Percentiles rank a stretch among this genome's conserved stretches.
These are phyloP conservation scores for Candida nanaspora DNA, from an alignment of 805 yeast species.

Conservation along the genomic window DNA sequence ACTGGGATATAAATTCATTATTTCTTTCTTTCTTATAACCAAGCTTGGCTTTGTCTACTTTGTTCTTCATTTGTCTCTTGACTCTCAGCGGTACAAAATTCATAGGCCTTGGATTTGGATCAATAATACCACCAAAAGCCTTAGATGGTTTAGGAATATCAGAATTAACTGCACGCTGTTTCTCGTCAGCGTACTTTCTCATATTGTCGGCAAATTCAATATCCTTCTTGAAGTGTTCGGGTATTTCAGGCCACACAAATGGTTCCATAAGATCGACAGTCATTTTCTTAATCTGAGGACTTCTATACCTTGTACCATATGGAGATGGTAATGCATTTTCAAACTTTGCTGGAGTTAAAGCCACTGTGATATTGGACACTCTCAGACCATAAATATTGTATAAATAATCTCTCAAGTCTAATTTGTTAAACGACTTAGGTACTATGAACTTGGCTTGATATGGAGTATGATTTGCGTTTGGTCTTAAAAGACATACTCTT, in stretches of 20 bases:
- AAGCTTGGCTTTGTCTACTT: conserved; percentile 28
- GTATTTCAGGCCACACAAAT: conserved; percentile 82
- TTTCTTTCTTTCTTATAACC: conserved; percentile 19
- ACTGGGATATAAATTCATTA: conserved; percentile 29
- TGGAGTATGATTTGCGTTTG: conserved; percentile 95
- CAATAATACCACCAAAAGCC: conserved; percentile 67
- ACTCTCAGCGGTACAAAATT: conserved; percentile 54
- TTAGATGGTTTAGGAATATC: conserved; percentile 60
- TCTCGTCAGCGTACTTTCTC: conserved; percentile 44
- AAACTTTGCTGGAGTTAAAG: conserved; percentile 68
- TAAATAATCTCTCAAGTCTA: conserved; percentile 90
- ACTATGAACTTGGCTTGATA: conserved; percentile 95
- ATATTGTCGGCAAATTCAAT: conserved; percentile 34
- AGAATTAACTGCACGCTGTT: conserved; percentile 48
- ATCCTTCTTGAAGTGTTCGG: conserved; percentile 27
- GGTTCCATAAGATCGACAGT: conserved; percentile 95
- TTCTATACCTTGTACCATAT: conserved; percentile 62
- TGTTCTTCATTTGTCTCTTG: conserved; percentile 38
- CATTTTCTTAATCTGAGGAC: conserved; percentile 87
- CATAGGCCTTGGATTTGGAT: conserved; percentile 47
- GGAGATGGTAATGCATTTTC: conserved; percentile 46
- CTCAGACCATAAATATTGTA: conserved; percentile 86
- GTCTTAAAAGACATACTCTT: conserved; percentile 70
- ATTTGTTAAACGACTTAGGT: conserved; percentile 86
- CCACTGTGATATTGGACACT: conserved; percentile 83